Evolutionary conservation across 208 protist species (phyloP).

Genomic region (Leishmania guyanensis): DNA sequence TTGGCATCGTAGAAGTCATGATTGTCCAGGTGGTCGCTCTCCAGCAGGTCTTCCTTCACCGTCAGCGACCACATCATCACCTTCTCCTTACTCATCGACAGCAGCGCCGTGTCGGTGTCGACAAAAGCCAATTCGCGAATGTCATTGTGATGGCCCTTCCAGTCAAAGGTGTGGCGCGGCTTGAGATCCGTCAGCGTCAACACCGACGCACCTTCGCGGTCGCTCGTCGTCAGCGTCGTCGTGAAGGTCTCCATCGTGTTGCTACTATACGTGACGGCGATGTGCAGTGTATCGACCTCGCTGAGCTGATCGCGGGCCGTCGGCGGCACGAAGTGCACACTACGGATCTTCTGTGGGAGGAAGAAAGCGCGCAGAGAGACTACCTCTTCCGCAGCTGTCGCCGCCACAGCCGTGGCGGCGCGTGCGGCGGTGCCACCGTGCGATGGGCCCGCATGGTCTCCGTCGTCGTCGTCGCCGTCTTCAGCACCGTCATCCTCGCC

Average conservation of each 20-base stretch:
- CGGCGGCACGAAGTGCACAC: constrained; percentile 72
- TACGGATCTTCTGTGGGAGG: constrained; percentile 77
- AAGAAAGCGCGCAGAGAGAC: constrained; percentile 80
- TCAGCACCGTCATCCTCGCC: constrained; percentile 25
- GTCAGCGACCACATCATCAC: constrained; percentile 82
- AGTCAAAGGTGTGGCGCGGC: constrained; percentile 52
- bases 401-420: background rate
- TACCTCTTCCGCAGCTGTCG: constrained; percentile 75
- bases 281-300: constrained; percentile 58
- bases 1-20: constrained; percentile 79
- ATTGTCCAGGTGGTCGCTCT: constrained; percentile 40
- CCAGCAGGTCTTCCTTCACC: constrained; percentile 42
- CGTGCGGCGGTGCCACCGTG: background rate
- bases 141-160: constrained; percentile 76
- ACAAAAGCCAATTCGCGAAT: constrained; percentile 75
- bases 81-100: constrained; percentile 84
- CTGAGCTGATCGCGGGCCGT: constrained; percentile 35
- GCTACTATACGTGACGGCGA: constrained; percentile 84
- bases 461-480: constrained; percentile 20
- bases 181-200: constrained; percentile 76
- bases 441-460: background rate
- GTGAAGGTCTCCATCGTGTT: constrained; percentile 81
- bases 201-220: constrained; percentile 57
- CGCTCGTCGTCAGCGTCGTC: constrained; percentile 58
- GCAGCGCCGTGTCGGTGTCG: constrained; percentile 77